Percentiles rank a stretch among this genome's conserved stretches.
phyloP scores from a whole-genome alignment of 768 basidiomycete species.

The Podaxis sp. region DNA sequence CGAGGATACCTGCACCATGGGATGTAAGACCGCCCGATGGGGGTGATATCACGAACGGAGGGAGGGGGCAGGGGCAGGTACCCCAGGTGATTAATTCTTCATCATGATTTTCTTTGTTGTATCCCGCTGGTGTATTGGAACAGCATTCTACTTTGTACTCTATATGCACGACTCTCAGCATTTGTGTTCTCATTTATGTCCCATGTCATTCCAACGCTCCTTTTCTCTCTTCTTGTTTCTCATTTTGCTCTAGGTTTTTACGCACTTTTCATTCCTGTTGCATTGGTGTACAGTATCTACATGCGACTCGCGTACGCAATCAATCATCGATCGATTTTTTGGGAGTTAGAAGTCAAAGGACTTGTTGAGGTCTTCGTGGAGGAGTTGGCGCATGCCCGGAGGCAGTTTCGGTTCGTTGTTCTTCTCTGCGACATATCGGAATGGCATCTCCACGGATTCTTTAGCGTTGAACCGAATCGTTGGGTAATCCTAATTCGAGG shows the following conservation, averaged over 20 bases:
- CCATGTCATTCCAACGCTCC: constrained; percentile 13
- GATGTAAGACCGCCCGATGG: constrained; percentile 42
- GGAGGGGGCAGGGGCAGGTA: not conserved
- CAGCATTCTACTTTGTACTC: constrained; percentile 3
- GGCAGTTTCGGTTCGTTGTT: constrained; percentile 73
- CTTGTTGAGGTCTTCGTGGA: constrained; percentile 85
- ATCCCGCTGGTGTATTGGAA: not conserved
- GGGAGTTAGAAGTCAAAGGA: constrained; percentile 68
- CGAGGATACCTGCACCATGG: constrained; percentile 71
- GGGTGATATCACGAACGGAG: not conserved
- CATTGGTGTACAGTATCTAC: constrained; percentile 11
- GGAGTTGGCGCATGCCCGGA: constrained; percentile 83
- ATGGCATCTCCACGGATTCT: constrained; percentile 98
- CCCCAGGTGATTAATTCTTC: constrained; percentile 9
- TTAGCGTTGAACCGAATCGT: constrained; percentile 84
- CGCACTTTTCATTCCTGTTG: not conserved
- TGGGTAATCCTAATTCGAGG: constrained; percentile 70
- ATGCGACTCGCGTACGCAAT: not conserved
- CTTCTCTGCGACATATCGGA: constrained; percentile 56
- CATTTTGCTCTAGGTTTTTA: constrained; percentile 10
- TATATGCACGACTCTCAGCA: not conserved
- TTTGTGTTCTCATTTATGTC: constrained; percentile 17
- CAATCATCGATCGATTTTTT: not conserved
- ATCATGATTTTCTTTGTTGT: not conserved
- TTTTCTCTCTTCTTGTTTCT: not conserved